phyloP scores from a whole-genome alignment of 768 basidiomycete species.

The Kwoniella botswanensis region DNA sequence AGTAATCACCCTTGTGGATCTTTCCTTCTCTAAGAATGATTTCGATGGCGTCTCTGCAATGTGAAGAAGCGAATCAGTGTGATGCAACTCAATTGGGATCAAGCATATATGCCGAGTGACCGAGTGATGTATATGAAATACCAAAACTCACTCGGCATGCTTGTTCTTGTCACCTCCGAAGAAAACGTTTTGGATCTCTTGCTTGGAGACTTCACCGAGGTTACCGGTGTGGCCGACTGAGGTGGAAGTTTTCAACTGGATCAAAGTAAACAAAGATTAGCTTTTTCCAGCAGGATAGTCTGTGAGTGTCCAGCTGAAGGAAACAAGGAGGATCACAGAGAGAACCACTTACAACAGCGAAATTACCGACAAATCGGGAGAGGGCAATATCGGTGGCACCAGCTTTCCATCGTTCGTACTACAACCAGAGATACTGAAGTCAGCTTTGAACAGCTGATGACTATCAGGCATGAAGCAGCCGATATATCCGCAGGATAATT shows the following conservation, averaged over 20 bases:
- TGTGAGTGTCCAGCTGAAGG: too few relatives aligned
- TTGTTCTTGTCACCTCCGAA: conserved; percentile 53
- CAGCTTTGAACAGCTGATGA: neutral
- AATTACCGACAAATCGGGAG: conserved; percentile 47
- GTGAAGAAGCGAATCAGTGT: neutral
- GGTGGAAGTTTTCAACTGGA: conserved; percentile 46
- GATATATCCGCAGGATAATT: too few relatives aligned
- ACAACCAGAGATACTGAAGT: neutral
- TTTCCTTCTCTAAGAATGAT: conserved; percentile 49
- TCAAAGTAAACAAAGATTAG: neutral
- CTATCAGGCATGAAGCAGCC: too few relatives aligned
- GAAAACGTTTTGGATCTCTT: conserved; percentile 52
- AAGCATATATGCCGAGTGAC: neutral
- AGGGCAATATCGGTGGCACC: conserved; percentile 48
- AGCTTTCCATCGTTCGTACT: conserved; percentile 54
- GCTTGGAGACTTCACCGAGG: conserved; percentile 50
- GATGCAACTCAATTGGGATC: neutral
- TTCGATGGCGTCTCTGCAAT: conserved; percentile 48
- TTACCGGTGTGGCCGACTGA: conserved; percentile 51
- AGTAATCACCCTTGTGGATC: conserved; percentile 37
- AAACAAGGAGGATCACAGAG: neutral
- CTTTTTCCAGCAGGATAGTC: neutral
- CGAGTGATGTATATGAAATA: neutral
- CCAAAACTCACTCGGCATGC: conserved; percentile 48
- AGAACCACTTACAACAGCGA: conserved; percentile 43